Percentiles rank a stretch among this genome's conserved stretches.
These are phyloP conservation scores for Claviceps humidiphila DNA, from an alignment of 2,329 filamentous ascomycete genomes.

Conservation along the genomic window DNA sequence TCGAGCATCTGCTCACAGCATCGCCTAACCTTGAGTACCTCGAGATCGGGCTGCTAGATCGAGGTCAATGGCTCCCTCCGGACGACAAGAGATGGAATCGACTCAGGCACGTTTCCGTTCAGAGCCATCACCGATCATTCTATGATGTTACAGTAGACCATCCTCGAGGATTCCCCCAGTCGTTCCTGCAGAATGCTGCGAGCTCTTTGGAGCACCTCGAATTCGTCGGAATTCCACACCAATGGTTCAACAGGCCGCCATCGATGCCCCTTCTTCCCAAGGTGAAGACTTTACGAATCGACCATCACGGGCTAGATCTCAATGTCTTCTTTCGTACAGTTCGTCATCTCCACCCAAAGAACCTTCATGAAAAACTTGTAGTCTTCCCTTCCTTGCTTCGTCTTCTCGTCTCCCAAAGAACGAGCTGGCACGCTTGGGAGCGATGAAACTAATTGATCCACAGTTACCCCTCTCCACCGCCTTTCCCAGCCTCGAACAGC, in stretches of 20 bases:
- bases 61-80: background rate
- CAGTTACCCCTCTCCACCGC: too few species aligned
- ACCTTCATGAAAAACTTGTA: too few species aligned
- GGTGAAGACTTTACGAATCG: slow-evolving; percentile 9
- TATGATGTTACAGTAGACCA: background rate
- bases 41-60: slow-evolving; percentile 9
- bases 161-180: slow-evolving; percentile 4
- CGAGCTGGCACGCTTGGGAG: too few species aligned
- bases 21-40: slow-evolving; percentile 14
- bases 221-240: slow-evolving; percentile 12
- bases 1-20: too few species aligned
- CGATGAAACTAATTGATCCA: too few species aligned
- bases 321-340: too few species aligned
- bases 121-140: background rate
- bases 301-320: too few species aligned
- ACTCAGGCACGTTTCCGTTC: slow-evolving; percentile 7
- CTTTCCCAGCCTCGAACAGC: too few species aligned
- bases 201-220: slow-evolving; percentile 10
- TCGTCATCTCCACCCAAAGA: too few species aligned
- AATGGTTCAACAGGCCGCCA: slow-evolving; percentile 7
- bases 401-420: too few species aligned
- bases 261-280: slow-evolving; percentile 13
- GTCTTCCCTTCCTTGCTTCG: too few species aligned
- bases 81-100: slow-evolving; percentile 5
- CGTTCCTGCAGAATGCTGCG: slow-evolving; percentile 9